Evolutionary conservation across 495 filamentous ascomycete genomes (phyloP).

Genomic region (Diplogelasinospora grovesii): DNA sequence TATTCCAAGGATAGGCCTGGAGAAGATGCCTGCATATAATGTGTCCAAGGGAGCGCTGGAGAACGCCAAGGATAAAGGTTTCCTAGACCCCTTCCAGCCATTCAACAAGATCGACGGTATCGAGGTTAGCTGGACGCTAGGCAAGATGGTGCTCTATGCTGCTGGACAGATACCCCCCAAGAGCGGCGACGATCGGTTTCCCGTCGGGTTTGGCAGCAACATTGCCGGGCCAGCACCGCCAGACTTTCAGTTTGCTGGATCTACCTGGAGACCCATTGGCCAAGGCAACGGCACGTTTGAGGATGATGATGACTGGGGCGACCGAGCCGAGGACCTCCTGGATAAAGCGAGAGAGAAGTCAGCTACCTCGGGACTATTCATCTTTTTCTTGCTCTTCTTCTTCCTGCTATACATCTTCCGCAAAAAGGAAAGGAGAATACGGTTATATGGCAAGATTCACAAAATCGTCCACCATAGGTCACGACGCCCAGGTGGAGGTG

Average conservation of each 20-base stretch:
- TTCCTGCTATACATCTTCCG: slow-evolving; percentile 52
- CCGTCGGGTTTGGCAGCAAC: slow-evolving; percentile 92
- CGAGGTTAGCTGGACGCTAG: slow-evolving; percentile 97
- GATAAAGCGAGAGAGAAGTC: slow-evolving; percentile 61
- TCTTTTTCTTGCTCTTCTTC: slow-evolving; percentile 59
- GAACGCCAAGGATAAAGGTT: slow-evolving; percentile 69
- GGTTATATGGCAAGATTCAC: slow-evolving; percentile 54
- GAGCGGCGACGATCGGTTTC: slow-evolving; percentile 46
- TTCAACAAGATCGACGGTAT: slow-evolving; percentile 87
- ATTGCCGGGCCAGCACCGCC: slow-evolving; percentile 46
- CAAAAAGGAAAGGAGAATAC: slow-evolving; percentile 62
- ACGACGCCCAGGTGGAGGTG: slow-evolving; percentile 46
- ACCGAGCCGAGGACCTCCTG: slow-evolving; percentile 56
- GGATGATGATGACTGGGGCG: slow-evolving; percentile 57
- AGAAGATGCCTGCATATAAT: slow-evolving; percentile 50
- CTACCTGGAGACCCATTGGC: slow-evolving; percentile 38
- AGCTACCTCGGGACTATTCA: slow-evolving; percentile 67
- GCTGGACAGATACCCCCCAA: slow-evolving; percentile 73
- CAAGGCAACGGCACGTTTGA: slow-evolving; percentile 32
- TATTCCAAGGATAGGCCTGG: slow-evolving; percentile 80
- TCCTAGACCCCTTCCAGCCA: slow-evolving; percentile 82
- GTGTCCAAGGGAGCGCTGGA: slow-evolving; percentile 66
- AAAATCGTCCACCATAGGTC: slow-evolving; percentile 41
- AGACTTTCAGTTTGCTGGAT: slow-evolving; percentile 85
- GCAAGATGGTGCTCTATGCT: slow-evolving; percentile 96